phyloP scores from a whole-genome alignment of 73 alveolate genomes.

The Paraurostyla sp. region DNA sequence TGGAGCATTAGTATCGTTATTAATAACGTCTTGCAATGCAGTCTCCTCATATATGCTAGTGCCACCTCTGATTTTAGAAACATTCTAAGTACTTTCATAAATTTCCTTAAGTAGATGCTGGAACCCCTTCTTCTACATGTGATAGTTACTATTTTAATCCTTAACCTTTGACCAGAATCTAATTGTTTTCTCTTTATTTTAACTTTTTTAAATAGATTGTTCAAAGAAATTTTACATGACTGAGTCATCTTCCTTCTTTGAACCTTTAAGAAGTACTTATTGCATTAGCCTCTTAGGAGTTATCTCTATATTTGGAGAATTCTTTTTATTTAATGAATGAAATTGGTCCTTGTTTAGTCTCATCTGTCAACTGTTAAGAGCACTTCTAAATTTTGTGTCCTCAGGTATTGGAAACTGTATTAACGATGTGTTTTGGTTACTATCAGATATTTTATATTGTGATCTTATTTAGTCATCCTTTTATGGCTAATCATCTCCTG shows the following conservation, averaged over 20 bases:
- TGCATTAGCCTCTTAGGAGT: background rate
- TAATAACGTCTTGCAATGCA: constrained; percentile 6
- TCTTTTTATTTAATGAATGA: background rate
- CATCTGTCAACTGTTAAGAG: background rate
- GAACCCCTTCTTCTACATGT: constrained; percentile 34
- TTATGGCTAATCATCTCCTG: background rate
- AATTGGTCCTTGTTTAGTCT: background rate
- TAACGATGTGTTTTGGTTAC: too few relatives aligned
- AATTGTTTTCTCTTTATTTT: background rate
- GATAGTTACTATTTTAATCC: constrained; percentile 6
- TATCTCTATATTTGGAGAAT: background rate
- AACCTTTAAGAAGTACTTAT: background rate
- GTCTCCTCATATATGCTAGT: constrained; percentile 39
- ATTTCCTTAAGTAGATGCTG: constrained; percentile 47
- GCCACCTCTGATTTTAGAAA: constrained; percentile 40
- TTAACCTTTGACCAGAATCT: constrained; percentile 2
- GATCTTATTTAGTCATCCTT: too few relatives aligned
- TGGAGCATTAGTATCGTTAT: constrained; percentile 30
- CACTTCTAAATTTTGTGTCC: background rate
- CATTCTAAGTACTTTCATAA: constrained; percentile 4
- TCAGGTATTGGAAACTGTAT: background rate
- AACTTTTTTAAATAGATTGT: background rate
- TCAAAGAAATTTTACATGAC: background rate
- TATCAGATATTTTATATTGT: too few relatives aligned
- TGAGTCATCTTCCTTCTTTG: background rate